Conservation (phyloP, 139 green algal species). For the Mychonastes homosphaera region DNA sequence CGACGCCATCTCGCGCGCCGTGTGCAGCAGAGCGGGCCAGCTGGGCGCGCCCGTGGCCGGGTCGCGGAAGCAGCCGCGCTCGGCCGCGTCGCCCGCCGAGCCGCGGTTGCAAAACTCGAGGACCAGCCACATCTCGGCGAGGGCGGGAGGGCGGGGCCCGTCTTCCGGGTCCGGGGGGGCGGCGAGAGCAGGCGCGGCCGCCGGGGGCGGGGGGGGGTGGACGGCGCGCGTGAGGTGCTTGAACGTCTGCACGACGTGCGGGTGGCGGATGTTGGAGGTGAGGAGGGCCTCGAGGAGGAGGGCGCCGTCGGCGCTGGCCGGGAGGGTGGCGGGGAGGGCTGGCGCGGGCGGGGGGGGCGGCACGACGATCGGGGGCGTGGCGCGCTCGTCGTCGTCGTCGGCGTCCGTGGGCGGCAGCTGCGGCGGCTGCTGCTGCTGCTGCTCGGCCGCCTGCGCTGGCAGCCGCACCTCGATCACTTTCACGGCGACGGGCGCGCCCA, state of each 20-base stretch:
- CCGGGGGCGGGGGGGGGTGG: background rate
- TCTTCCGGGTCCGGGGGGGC: no score
- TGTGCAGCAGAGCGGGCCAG: constrained; percentile 4
- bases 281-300: constrained; percentile 27
- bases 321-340: no score
- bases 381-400: background rate
- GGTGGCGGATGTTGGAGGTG: constrained; percentile 25
- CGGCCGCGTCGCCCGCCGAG: constrained; percentile 6
- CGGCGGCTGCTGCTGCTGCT: background rate
- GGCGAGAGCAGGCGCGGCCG: background rate
- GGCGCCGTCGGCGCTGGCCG: background rate
- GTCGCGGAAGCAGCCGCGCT: background rate
- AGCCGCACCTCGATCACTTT: constrained; percentile 72
- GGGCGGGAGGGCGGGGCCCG: background rate
- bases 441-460: constrained; percentile 13
- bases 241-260: constrained; percentile 32
- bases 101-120: constrained; percentile 38
- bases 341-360: no score
- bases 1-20: constrained; percentile 34
- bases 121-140: constrained; percentile 48
- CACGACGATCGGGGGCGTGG: no score
- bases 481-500: constrained; percentile 57
- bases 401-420: background rate
- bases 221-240: background rate
- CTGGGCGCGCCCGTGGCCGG: background rate